These are phyloP conservation scores for Termitomyces sp. DNA, from an alignment of 768 basidiomycete genomes.

Conservation along the genomic window DNA sequence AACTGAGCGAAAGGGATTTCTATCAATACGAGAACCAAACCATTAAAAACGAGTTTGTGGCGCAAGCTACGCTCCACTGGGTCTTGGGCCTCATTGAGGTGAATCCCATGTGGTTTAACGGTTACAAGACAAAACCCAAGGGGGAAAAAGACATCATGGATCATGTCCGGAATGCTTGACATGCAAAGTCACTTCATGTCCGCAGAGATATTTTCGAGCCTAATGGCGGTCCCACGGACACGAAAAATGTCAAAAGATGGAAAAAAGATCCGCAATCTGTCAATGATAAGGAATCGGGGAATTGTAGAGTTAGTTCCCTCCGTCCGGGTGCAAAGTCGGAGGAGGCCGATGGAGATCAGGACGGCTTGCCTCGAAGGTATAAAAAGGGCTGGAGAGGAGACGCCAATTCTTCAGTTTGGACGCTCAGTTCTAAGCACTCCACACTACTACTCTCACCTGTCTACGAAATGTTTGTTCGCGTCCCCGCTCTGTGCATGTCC, in stretches of 20 bases:
- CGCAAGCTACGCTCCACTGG: not conserved
- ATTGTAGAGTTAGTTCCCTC: not conserved
- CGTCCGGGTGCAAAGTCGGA: not conserved
- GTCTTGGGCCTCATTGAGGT: not conserved
- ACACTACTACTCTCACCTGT: not conserved
- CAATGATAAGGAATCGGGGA: not conserved
- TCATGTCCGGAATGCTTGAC: not conserved
- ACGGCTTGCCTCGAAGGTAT: not conserved
- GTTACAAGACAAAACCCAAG: not conserved
- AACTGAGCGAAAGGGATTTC: not conserved
- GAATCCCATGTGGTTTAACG: not conserved
- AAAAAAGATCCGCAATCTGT: not conserved
- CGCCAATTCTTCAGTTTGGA: constrained; percentile 4
- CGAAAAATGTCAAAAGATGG: not conserved
- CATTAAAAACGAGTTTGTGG: not conserved
- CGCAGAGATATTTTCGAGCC: not conserved
- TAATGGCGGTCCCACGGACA: not conserved
- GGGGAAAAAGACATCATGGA: not conserved
- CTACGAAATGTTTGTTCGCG: constrained; percentile 10
- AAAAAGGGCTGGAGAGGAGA: constrained; percentile 1
- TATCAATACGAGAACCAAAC: not conserved
- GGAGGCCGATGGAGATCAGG: not conserved
- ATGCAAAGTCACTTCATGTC: not conserved
- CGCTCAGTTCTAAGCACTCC: constrained; percentile 1
- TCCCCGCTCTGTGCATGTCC: constrained; percentile 6